phyloP scores from a whole-genome alignment of 257 asterid species.

The Solanum pimpinellifolium region DNA sequence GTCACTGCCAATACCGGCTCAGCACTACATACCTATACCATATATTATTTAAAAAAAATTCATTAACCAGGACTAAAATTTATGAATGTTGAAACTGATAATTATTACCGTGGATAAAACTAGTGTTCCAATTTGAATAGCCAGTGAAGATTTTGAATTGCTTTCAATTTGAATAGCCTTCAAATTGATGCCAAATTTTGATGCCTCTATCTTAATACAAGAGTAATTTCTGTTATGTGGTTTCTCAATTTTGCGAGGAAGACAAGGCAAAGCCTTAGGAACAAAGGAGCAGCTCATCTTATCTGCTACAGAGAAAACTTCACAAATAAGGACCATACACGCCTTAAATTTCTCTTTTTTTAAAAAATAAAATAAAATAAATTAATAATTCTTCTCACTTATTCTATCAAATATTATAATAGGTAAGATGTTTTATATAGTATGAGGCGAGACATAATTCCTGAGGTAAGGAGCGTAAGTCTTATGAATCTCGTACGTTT shows the following conservation, averaged over 20 bases:
- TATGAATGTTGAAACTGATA: not conserved
- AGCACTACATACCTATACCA: not conserved
- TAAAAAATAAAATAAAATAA: no score
- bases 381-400: not conserved
- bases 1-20: not conserved
- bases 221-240: not conserved
- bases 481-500: no score
- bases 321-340: not conserved
- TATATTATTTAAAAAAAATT: not conserved
- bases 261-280: not conserved
- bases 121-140: conserved; percentile 49
- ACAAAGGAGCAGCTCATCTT: not conserved
- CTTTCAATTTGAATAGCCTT: conserved; percentile 11
- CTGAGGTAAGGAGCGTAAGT: no score
- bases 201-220: not conserved
- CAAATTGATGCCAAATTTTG: not conserved
- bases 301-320: not conserved
- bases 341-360: not conserved
- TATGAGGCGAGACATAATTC: no score
- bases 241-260: not conserved
- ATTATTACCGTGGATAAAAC: conserved; percentile 31
- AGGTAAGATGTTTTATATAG: no score
- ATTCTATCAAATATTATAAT: not conserved
- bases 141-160: conserved; percentile 25
- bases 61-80: not conserved